Conservation (phyloP, 148 eudicot species). For the Persicaria maculosa region DNA sequence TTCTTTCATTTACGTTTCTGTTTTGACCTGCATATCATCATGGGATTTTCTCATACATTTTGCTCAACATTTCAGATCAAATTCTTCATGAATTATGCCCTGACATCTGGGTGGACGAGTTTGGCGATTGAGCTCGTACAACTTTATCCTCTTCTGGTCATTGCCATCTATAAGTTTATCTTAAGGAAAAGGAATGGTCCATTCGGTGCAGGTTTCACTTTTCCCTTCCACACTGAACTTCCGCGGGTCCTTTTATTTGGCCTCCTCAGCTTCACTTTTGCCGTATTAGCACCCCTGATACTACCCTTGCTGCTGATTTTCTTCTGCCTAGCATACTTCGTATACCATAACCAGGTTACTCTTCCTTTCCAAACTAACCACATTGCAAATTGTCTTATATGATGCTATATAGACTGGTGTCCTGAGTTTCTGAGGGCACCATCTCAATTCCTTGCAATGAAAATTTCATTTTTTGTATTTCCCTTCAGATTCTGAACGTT, state of each 20-base stretch:
- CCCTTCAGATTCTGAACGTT: constrained; percentile 71
- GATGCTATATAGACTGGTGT: neutral
- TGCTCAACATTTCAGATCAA: constrained; percentile 48
- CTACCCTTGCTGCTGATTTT: constrained; percentile 81
- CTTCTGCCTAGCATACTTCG: constrained; percentile 75
- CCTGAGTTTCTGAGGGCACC: neutral
- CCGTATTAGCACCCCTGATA: constrained; percentile 74
- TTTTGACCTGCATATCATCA: neutral
- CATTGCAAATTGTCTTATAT: neutral
- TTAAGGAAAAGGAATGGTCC: constrained; percentile 47
- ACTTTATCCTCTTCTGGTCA: constrained; percentile 65
- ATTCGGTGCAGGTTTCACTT: constrained; percentile 50
- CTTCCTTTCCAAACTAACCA: constrained; percentile 5
- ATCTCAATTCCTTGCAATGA: neutral
- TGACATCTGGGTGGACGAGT: constrained; percentile 99
- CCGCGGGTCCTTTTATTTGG: constrained; percentile 84
- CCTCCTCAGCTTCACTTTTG: constrained; percentile 67
- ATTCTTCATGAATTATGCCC: constrained; percentile 85
- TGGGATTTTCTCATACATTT: neutral
- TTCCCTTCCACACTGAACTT: constrained; percentile 90
- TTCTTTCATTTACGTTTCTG: neutral
- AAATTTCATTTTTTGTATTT: neutral
- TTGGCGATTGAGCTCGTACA: constrained; percentile 86
- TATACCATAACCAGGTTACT: constrained; percentile 90
- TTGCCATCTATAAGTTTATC: constrained; percentile 39